Evolutionary conservation across 306 rosid genomes (phyloP), one percentile per base, ranked within the genome.

Genomic region (Luffa acutangula): DNA sequence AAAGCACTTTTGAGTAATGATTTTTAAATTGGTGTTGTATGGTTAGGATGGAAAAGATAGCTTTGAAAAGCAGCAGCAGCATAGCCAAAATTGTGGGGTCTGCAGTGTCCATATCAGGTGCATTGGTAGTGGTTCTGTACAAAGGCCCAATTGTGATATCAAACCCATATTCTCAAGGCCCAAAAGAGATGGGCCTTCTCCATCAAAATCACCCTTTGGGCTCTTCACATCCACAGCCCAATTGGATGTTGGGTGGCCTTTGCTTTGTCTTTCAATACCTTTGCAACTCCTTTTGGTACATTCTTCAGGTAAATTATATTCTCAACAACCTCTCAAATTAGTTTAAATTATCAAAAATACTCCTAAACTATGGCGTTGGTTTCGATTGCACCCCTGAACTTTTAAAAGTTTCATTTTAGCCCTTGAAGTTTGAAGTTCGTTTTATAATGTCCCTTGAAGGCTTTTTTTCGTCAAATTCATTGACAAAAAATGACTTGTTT

Each of bases 81-180:
- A 62, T 85, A 56, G 97, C 89, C 41, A 94, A 91, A 85, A 79
- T 81, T 31, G 48, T 94, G 56, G 95, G 98, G 84, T 88, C 97
- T 2, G 36, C 87, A 25, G 88, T 91, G 69, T 92, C 97, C 2
- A 88, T 94, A 79, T 60, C 83, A 0, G 98, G 98, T 81, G 97
- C 95, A 74, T 88, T 92, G 77, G 42, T 91, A 71, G 97, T 85
- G 59, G 93, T 97, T 77, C 86, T 91, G 36, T 94, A 92, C 87
- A 91, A 91, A 82, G 97, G 98, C 54, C 90, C 87, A 43, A 21
- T 71, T 5, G 56, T 71, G 1, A 43, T 71, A 41, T 75, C 39
- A 53, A 20, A 13, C 7, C 25, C 51, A 71, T 71, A 71, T 71
- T 71, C 76, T 63, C 36, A n/a, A n/a, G 52, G 33, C 64, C 79